These are phyloP conservation scores for Calonectria honghensis DNA, from an alignment of 2,329 filamentous ascomycete species.

Conservation along the genomic window DNA sequence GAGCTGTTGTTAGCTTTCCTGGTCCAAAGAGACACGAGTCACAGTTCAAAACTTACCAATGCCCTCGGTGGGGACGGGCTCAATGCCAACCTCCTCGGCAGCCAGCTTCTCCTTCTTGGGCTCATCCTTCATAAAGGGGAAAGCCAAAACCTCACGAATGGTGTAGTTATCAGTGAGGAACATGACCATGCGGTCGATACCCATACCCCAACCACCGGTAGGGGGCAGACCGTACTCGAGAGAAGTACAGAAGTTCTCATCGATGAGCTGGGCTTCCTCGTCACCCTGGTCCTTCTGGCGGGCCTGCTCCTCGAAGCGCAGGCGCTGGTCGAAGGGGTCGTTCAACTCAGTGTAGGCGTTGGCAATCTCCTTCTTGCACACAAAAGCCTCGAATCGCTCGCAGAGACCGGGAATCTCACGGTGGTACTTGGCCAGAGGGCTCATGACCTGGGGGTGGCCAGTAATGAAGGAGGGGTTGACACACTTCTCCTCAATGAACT, in stretches of 20 bases:
- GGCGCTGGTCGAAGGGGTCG: constrained; percentile 94
- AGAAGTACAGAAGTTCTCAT: constrained; percentile 94
- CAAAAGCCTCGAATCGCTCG: constrained; percentile 98
- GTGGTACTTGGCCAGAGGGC: constrained; percentile 96
- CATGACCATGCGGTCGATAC: constrained; percentile 95
- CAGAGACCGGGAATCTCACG: constrained; percentile 88
- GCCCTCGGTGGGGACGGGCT: constrained; percentile 54
- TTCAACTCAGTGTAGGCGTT: constrained; percentile 97
- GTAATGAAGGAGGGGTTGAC: constrained; percentile 84
- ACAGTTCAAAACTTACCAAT: constrained; percentile 50
- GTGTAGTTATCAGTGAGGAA: constrained; percentile 95
- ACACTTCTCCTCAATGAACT: constrained; percentile 96
- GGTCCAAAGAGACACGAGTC: background rate
- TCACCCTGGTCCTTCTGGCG: constrained; percentile 97
- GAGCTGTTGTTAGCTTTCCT: constrained; percentile 36
- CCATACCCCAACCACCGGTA: constrained; percentile 97
- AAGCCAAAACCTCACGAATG: constrained; percentile 96
- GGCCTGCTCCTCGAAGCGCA: constrained; percentile 92
- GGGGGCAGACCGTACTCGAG: constrained; percentile 94
- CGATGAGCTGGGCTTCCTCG: constrained; percentile 95
- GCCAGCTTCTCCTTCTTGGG: constrained; percentile 68
- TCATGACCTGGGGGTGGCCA: constrained; percentile 86
- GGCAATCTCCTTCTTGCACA: constrained; percentile 85
- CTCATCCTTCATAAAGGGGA: constrained; percentile 96
- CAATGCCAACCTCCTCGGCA: constrained; percentile 54